phyloP scores from a whole-genome alignment of 1,284 basidiomycete genomes.

The Irpex sp. region DNA sequence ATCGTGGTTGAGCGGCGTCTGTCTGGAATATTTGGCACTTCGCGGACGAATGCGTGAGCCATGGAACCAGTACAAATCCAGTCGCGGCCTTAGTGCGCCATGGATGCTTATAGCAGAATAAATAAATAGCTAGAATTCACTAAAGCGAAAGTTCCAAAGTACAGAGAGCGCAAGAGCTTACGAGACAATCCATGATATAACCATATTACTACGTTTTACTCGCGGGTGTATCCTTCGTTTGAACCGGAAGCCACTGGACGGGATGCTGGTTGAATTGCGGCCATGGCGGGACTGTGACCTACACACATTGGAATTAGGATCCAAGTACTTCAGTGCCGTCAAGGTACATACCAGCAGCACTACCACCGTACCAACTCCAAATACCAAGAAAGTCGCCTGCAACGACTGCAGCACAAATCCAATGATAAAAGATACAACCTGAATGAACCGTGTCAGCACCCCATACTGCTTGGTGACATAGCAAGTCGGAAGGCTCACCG shows the following conservation, averaged over 20 bases:
- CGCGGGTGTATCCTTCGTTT: slow-evolving; percentile 23
- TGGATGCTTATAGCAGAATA: not conserved
- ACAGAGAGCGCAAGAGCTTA: not conserved
- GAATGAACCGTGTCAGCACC: not conserved
- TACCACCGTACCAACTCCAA: slow-evolving; percentile 41
- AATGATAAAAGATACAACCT: slow-evolving; percentile 62
- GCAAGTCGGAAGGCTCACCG: slow-evolving; percentile 23
- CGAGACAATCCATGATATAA: not conserved
- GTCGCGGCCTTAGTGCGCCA: not conserved
- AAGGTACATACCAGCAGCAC: slow-evolving; percentile 49
- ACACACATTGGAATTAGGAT: not conserved
- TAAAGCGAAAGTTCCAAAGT: not conserved
- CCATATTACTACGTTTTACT: not conserved
- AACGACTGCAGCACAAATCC: slow-evolving; percentile 63
- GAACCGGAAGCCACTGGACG: slow-evolving; percentile 56
- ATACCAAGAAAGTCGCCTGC: slow-evolving; percentile 51
- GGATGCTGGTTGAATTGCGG: slow-evolving; percentile 61
- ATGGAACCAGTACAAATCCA: not conserved
- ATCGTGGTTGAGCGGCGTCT: too few species aligned
- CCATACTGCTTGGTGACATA: slow-evolving; percentile 21
- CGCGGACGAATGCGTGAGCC: too few species aligned
- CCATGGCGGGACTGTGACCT: slow-evolving; percentile 73
- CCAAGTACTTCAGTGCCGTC: not conserved
- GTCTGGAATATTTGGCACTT: too few species aligned
- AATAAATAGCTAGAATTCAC: not conserved